Conservation (phyloP, 164 flowering plant species). For the Buxus sempervirens region DNA sequence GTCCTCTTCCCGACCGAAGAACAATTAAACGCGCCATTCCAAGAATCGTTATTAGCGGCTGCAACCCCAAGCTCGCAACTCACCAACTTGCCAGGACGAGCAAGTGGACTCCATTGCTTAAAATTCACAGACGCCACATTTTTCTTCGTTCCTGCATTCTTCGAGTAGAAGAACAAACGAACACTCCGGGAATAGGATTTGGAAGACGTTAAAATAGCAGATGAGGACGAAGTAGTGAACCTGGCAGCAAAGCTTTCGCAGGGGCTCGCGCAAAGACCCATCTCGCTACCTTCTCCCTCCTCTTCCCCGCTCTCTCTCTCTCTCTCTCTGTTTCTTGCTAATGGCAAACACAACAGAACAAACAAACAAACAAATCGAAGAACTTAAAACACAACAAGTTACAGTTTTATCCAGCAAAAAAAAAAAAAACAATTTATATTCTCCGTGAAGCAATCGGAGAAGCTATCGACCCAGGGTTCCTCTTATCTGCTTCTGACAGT, state of each 20-base stretch:
- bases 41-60: conserved; percentile 1
- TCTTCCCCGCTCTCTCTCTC: background rate
- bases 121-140: background rate
- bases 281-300: background rate
- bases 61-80: conserved; percentile 11
- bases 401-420: too few relatives aligned
- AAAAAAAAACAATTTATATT: too few relatives aligned
- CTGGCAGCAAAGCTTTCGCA: conserved; percentile 20
- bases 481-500: too few relatives aligned
- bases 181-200: background rate
- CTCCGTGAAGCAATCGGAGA: too few relatives aligned
- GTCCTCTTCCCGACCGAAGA: conserved; percentile 57
- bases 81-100: background rate
- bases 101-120: conserved; percentile 3
- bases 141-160: conserved; percentile 5
- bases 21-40: conserved; percentile 14
- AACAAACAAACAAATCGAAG: too few relatives aligned
- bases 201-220: background rate
- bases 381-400: too few relatives aligned
- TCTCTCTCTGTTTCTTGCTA: too few relatives aligned
- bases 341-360: too few relatives aligned
- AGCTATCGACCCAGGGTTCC: too few relatives aligned
- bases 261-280: conserved; percentile 23
- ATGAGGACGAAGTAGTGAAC: conserved; percentile 8
- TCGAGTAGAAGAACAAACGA: conserved; percentile 16